phyloP scores from a whole-genome alignment of 2,329 filamentous ascomycete genomes.

The Colletotrichum aenigma region DNA sequence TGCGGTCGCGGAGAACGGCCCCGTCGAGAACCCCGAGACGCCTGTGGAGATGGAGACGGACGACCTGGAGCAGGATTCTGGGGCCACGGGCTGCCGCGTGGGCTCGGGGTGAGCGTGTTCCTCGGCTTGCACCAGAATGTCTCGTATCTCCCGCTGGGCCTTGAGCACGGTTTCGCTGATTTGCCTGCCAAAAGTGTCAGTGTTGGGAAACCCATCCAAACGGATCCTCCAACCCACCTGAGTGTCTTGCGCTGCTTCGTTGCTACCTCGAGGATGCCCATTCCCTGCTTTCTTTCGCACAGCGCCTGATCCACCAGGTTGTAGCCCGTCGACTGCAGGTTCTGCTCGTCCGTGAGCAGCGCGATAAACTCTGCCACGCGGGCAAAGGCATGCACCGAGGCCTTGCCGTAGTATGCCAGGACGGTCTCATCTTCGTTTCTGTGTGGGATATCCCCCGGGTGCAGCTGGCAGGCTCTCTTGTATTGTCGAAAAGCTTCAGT shows the following conservation, averaged over 20 bases:
- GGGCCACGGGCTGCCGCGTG: background rate
- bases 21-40: background rate
- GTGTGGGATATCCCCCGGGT: background rate
- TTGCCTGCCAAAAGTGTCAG: background rate
- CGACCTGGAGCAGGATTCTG: slow-evolving; percentile 16
- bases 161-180: background rate
- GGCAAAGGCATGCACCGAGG: background rate
- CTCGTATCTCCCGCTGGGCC: background rate
- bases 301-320: slow-evolving; percentile 9
- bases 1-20: background rate
- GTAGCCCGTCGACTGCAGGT: slow-evolving; percentile 8
- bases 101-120: background rate
- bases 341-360: background rate
- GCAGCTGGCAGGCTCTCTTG: background rate
- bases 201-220: background rate
- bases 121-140: background rate
- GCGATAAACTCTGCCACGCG: background rate
- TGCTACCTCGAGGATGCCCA: slow-evolving; percentile 11
- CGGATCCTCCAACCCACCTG: background rate
- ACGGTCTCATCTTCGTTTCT: background rate
- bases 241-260: slow-evolving; percentile 5
- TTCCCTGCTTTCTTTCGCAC: background rate
- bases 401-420: background rate
- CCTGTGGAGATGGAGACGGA: slow-evolving; percentile 14
- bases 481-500: background rate